A percentile compares a stretch with the other conserved stretches of the same genome.
Evolutionary conservation across 2,329 filamentous ascomycete genomes (phyloP).

Genomic region (Curvularia sp.): DNA sequence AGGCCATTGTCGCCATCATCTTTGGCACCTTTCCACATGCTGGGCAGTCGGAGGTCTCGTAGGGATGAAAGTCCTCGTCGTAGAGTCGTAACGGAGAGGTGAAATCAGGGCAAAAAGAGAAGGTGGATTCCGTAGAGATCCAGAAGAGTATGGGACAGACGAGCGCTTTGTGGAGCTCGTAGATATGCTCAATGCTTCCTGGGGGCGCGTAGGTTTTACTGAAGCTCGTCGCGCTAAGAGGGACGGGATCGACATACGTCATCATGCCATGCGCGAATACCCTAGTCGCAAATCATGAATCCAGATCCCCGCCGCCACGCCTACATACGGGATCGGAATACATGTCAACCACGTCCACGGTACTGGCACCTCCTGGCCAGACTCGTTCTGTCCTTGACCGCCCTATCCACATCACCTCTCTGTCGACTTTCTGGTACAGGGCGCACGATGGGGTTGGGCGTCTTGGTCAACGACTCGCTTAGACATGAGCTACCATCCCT

Average conservation of each 20-base stretch:
- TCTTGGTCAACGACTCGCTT: slow-evolving; percentile 14
- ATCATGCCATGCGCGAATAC: slow-evolving; percentile 23
- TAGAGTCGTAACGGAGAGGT: background rate
- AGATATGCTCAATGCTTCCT: slow-evolving; percentile 5
- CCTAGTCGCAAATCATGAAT: slow-evolving; percentile 21
- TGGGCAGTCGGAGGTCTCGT: slow-evolving; percentile 39
- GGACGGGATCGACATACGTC: slow-evolving; percentile 26
- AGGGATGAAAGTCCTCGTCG: slow-evolving; percentile 23
- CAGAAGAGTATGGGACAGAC: background rate
- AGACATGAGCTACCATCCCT: slow-evolving; percentile 19
- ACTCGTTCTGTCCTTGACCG: slow-evolving; percentile 7
- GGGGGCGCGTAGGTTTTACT: slow-evolving; percentile 23
- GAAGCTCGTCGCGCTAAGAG: slow-evolving; percentile 26
- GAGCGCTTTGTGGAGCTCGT: slow-evolving; percentile 19
- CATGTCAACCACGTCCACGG: slow-evolving; percentile 11
- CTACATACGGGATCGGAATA: slow-evolving; percentile 6
- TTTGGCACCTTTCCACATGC: slow-evolving; percentile 61
- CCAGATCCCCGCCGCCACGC: slow-evolving; percentile 14
- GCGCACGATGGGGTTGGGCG: slow-evolving; percentile 4
- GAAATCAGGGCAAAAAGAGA: background rate
- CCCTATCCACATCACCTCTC: slow-evolving; percentile 5
- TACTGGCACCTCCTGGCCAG: background rate
- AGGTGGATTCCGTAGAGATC: background rate
- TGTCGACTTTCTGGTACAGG: slow-evolving; percentile 4
- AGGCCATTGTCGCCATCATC: slow-evolving; percentile 50